Evolutionary conservation across 768 basidiomycete genomes (phyloP), one percentile per base, ranked within the genome.

Genomic region (Hydnomerulius pinastri): DNA sequence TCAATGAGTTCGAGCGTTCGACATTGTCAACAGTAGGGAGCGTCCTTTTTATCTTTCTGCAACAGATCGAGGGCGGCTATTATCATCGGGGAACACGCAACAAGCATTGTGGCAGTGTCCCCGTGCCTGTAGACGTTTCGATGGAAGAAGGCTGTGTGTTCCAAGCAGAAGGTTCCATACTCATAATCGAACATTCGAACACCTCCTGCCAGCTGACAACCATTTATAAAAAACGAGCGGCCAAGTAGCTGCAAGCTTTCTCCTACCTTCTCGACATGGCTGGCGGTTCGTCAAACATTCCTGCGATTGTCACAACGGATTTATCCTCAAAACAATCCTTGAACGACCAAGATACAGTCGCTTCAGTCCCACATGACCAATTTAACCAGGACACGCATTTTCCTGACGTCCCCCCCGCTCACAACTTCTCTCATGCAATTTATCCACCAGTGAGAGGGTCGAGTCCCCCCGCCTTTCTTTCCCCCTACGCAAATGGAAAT

Each of bases 261-360:
- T 32, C 13, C 20, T 10, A 21, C 35, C 35, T 29, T 30, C 28
- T 29, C 39, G 45, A 45, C 52, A 60, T 70, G 66, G 15, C 59
- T n/a, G 37, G 56, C 21, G 18, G 58, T 7, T 13, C 53, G 6
- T 36, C 41, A 4, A 58, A 54, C 54, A 71, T 71, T 2, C 68
- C 68, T 32, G 67, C 68, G 18, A 70, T 71, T 47, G 68, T 70
- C 46, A 70, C 68, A 0, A 70, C 63, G 12, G 68, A 70, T 59
- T 58, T 71, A 1, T 70, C 68, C 15, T 71, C 68, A n/a, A 60
- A 50, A 15, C 59, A 50, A 7, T 60, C 65, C 20, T 54, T 70
- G 29, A 48, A 58, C 18, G 29, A 46, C 17, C 36, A 43, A 4
- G 21, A 17, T 15, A 13, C 23, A 20, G 29, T 28, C 33, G 38